Conservation (phyloP, 352 stramenopile species). For the Phytophthora sp. region DNA sequence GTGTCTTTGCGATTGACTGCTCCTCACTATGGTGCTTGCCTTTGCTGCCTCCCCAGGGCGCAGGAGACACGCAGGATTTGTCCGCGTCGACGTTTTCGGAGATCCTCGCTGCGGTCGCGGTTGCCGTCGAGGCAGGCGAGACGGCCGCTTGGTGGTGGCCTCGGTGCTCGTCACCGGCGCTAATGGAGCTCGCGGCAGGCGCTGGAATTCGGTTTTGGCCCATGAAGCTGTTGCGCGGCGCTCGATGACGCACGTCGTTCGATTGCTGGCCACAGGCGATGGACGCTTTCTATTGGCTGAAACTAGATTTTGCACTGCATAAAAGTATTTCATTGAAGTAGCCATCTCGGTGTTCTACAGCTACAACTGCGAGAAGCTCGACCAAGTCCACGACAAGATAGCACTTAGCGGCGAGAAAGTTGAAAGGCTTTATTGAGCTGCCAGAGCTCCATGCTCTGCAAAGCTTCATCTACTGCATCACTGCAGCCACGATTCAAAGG, state of each 20-base stretch:
- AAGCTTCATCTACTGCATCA: no score
- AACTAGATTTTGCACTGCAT: no score
- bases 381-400: no score
- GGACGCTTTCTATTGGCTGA: constrained; percentile 11
- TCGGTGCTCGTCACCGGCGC: not conserved
- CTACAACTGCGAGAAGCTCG: no score
- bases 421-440: no score
- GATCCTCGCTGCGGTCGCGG: not conserved
- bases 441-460: no score
- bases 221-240: not conserved
- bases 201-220: constrained; percentile 5
- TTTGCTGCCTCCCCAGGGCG: constrained; percentile 17
- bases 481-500: no score
- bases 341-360: constrained; percentile 16
- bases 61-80: constrained; percentile 9
- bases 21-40: constrained; percentile 20
- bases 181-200: not conserved
- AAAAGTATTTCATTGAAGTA: constrained; percentile 5
- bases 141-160: no score
- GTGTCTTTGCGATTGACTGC: constrained; percentile 20
- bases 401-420: no score
- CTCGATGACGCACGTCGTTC: constrained; percentile 15
- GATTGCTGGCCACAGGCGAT: constrained; percentile 13
- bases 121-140: no score
- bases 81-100: no score